Conservation (phyloP, 768 basidiomycete genomes). For the Podaxis sp. region DNA sequence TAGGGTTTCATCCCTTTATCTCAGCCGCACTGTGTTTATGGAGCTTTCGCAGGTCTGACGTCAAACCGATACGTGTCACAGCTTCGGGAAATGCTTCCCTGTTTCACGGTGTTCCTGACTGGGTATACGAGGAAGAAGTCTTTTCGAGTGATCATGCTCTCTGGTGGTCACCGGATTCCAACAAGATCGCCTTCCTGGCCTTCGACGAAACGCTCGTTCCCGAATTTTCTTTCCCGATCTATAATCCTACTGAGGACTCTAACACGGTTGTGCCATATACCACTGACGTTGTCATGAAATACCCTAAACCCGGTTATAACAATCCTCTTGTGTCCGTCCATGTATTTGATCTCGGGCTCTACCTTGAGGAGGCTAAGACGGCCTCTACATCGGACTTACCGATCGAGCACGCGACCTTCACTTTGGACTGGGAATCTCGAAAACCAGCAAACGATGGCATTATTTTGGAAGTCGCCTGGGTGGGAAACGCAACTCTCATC, state of each 20-base stretch:
- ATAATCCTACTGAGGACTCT: constrained; percentile 79
- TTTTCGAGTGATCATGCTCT: constrained; percentile 70
- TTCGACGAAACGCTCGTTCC: constrained; percentile 89
- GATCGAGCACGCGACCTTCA: constrained; percentile 45
- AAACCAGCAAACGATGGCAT: constrained; percentile 63
- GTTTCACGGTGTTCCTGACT: constrained; percentile 95
- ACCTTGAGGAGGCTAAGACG: constrained; percentile 34
- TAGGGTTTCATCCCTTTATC: constrained; percentile 33
- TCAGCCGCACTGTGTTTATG: background rate
- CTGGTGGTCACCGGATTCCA: constrained; percentile 89
- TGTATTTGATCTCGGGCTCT: constrained; percentile 74
- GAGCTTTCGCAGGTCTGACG: constrained; percentile 28
- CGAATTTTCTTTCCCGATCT: constrained; percentile 86
- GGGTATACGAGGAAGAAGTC: constrained; percentile 97
- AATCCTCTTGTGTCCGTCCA: constrained; percentile 86
- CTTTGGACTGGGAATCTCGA: constrained; percentile 66
- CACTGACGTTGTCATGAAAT: constrained; percentile 65
- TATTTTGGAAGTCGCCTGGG: constrained; percentile 85
- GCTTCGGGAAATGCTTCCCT: constrained; percentile 76
- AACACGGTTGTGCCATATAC: constrained; percentile 80
- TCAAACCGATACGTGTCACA: constrained; percentile 73
- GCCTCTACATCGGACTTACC: constrained; percentile 24
- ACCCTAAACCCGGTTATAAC: constrained; percentile 87
- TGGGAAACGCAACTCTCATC: constrained; percentile 70
- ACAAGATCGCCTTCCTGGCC: constrained; percentile 77